These are phyloP conservation scores for Gnaphalium uliginosum DNA, from an alignment of 129 eudicot genomes.

Conservation along the genomic window DNA sequence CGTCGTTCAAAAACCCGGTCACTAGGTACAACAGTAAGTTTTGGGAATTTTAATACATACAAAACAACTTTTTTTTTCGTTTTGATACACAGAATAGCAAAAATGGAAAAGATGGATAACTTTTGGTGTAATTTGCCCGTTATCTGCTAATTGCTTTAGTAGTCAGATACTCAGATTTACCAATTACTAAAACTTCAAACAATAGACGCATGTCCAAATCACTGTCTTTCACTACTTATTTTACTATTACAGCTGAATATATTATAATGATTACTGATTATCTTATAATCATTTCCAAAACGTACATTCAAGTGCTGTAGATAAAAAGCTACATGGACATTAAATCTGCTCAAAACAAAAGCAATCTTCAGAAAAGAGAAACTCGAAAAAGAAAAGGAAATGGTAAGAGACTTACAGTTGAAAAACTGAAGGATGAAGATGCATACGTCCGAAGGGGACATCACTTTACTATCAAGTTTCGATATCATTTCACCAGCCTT, in stretches of 20 bases:
- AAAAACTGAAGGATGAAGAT: constrained; percentile 54
- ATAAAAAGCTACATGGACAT: neutral
- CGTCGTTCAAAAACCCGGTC: neutral
- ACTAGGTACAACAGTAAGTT: neutral
- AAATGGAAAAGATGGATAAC: neutral
- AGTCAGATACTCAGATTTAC: neutral
- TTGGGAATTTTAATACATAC: neutral
- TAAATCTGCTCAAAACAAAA: neutral
- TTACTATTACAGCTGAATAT: neutral
- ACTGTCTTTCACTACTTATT: neutral
- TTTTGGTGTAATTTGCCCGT: neutral
- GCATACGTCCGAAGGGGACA: constrained; percentile 60
- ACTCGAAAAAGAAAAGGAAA: neutral
- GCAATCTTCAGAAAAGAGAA: neutral
- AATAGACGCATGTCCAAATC: neutral
- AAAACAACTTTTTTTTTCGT: neutral
- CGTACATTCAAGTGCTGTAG: neutral
- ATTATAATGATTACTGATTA: neutral
- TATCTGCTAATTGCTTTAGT: neutral
- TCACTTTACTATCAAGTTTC: constrained; percentile 46
- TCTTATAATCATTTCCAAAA: neutral
- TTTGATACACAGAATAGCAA: too few species aligned
- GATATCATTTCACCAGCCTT: constrained; percentile 51
- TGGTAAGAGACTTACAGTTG: constrained; percentile 44
- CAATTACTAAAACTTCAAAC: neutral